Conservation (phyloP, 75 land plant species). For the Gnetum montanum region DNA sequence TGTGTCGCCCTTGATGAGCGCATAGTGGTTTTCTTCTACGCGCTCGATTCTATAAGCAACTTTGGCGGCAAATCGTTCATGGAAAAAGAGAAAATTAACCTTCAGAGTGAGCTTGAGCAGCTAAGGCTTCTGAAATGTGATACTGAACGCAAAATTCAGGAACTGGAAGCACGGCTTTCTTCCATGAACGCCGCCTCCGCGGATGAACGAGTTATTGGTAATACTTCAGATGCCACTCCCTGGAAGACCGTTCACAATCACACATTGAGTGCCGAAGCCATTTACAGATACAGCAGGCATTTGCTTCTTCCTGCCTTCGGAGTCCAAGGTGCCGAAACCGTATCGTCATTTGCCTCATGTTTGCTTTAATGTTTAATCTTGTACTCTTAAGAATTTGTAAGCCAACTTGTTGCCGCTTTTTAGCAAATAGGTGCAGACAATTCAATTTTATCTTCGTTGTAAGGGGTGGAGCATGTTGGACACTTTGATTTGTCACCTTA, state of each 20-base stretch:
- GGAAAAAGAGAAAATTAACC: no score
- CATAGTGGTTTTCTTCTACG: no score
- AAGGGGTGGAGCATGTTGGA: neutral
- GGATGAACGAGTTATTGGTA: no score
- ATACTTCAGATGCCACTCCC: no score
- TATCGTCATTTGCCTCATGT: neutral
- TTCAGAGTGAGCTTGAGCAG: no score
- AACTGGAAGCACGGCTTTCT: no score
- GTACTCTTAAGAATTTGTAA: neutral
- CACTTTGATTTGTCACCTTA: neutral
- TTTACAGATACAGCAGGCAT: slow-evolving; percentile 89
- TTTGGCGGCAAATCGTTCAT: no score
- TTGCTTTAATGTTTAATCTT: neutral
- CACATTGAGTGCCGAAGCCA: slow-evolving; percentile 32
- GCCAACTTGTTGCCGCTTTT: neutral
- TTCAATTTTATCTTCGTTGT: neutral
- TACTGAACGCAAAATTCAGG: no score
- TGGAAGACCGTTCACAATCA: slow-evolving; percentile 1
- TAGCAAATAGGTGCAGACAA: neutral
- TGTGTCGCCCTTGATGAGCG: no score
- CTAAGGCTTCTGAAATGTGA: no score
- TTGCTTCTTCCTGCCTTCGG: slow-evolving; percentile 91
- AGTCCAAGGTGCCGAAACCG: slow-evolving; percentile 65
- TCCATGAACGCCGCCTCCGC: no score
- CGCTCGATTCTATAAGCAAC: no score